Evolutionary conservation across 208 protist species (phyloP), one percentile per base, ranked within the genome.

Genomic region (Trichomonas tenax): DNA sequence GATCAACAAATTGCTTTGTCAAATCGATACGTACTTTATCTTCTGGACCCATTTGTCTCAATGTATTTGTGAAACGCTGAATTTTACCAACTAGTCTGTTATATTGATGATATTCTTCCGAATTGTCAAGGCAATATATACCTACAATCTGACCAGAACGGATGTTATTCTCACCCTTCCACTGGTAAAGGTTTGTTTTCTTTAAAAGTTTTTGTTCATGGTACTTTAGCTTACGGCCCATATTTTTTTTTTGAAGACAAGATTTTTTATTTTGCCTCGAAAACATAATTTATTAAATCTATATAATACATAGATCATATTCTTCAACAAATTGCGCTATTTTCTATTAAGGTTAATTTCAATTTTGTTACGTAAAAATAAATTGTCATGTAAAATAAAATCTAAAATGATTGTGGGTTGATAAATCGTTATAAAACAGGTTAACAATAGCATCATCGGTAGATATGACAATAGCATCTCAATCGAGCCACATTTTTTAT

Each of bases 121-220:
- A 81, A 48, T 17, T 51, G 4, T 93, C 14, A 46, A 96, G 46
- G 63, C 51, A 46, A 82, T 82, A 96, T 14, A 49, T 49, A 40
- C 17, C 34, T 0, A 96, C 34, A 31, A 96, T 10, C 72, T 96
- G 46, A 15, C 93, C 34, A 34, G 41, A n/a, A 41, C 51, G 11
- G 14, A 96, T 6, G 34, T 96, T 63, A n/a, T 96, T 81, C 38
- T 96, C 93, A 46, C 36, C 63, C 34, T 96, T 96, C 93, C 93
- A 96, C 3, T 96, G 51, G 31, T 34, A 44, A 26, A 96, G 63
- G 72, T 96, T 96, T 81, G 51, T 81, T 40, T 96, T 96, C 40
- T 96, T 96, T 31, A 96, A 45, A 36, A 96, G 51, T n/a, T 96
- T 96, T 82, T 96, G 49, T 82, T 96, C 93, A 82, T 96, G 93